A percentile compares a stretch with the other conserved stretches of the same genome.
phyloP scores from a whole-genome alignment of 331 rosid genomes.

The Erythrophleum ivorense region DNA sequence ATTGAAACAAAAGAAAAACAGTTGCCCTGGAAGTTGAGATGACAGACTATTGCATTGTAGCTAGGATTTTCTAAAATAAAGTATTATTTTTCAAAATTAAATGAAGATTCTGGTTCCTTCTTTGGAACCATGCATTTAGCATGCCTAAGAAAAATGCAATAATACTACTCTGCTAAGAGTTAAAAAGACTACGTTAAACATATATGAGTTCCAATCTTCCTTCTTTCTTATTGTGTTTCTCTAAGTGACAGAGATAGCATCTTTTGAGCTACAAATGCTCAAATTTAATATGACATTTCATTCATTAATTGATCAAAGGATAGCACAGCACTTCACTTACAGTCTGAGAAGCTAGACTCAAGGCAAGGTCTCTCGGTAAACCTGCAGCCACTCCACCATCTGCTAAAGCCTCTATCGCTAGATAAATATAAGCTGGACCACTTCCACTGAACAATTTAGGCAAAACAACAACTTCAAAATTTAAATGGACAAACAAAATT shows the following conservation, averaged over 20 bases:
- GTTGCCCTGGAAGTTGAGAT: neutral
- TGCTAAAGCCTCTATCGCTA: slow-evolving; percentile 97
- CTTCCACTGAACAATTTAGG: slow-evolving; percentile 81
- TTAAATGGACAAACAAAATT: slow-evolving; percentile 12
- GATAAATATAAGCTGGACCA: slow-evolving; percentile 88
- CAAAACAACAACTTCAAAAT: slow-evolving; percentile 17
- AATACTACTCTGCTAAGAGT: neutral
- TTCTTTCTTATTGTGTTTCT: neutral
- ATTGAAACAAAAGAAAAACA: neutral
- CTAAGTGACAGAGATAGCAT: slow-evolving; percentile 1
- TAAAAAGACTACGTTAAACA: neutral
- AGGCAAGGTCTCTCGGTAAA: slow-evolving; percentile 86
- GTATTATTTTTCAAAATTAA: too few species aligned
- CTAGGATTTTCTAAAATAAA: neutral
- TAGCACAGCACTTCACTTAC: slow-evolving; percentile 60
- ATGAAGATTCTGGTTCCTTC: neutral
- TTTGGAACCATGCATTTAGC: neutral
- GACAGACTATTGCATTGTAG: neutral
- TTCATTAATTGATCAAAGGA: slow-evolving; percentile 10
- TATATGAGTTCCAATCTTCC: neutral
- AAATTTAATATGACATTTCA: slow-evolving; percentile 8
- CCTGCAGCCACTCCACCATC: slow-evolving; percentile 99
- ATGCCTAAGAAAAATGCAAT: slow-evolving; percentile 16
- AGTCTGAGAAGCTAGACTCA: slow-evolving; percentile 92
- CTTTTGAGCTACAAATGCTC: slow-evolving; percentile 4